These are phyloP conservation scores for Trichosporon faecale DNA, from an alignment of 1,284 basidiomycete species.

Conservation along the genomic window DNA sequence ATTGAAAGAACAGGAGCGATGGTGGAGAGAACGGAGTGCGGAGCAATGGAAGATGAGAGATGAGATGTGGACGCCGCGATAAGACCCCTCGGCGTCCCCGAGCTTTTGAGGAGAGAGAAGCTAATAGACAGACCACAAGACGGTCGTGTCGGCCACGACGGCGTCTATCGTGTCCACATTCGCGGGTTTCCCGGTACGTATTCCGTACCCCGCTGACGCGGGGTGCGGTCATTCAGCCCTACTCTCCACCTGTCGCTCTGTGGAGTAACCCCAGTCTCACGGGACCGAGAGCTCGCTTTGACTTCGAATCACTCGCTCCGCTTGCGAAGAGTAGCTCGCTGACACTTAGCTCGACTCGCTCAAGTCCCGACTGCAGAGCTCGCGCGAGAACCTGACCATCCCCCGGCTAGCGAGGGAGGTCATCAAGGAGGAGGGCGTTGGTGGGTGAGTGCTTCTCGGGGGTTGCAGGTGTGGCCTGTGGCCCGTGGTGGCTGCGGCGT, in stretches of 20 bases:
- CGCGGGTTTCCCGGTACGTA: constrained; percentile 50
- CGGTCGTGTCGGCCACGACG: constrained; percentile 47
- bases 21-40: too few species aligned
- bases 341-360: constrained; percentile 69
- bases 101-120: not conserved
- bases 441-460: constrained; percentile 64
- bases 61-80: not conserved
- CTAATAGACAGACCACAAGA: constrained; percentile 2
- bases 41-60: too few species aligned
- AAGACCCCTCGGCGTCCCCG: not conserved
- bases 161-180: constrained; percentile 53
- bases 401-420: constrained; percentile 63
- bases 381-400: constrained; percentile 69
- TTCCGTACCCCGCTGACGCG: too few species aligned
- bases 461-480: not conserved
- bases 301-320: constrained; percentile 5
- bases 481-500: too few species aligned
- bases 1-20: too few species aligned
- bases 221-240: too few species aligned
- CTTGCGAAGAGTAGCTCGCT: not conserved
- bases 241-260: too few species aligned
- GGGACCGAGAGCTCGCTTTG: too few species aligned
- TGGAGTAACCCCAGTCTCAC: too few species aligned
- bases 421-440: constrained; percentile 84
- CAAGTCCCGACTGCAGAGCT: constrained; percentile 86